phyloP scores from a whole-genome alignment of 2,329 filamentous ascomycete species.

The Neofusicoccum sp. region DNA sequence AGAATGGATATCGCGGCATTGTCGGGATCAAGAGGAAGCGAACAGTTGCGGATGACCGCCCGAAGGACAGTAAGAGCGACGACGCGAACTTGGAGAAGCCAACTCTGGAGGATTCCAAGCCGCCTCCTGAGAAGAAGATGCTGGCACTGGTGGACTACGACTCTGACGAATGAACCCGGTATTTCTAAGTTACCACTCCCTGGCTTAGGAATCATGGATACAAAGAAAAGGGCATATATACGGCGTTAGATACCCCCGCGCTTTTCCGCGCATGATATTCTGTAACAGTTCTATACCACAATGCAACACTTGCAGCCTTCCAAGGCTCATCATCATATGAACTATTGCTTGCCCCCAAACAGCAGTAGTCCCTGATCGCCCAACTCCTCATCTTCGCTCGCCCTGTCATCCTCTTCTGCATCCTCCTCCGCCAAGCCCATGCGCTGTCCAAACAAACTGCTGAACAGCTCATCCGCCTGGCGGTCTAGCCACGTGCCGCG shows the following conservation, averaged over 20 bases:
- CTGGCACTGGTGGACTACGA: background rate
- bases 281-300: background rate
- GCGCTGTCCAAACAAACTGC: conserved; percentile 52
- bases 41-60: background rate
- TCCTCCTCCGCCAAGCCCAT: conserved; percentile 48
- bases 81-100: background rate
- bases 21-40: conserved; percentile 36
- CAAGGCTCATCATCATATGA: background rate
- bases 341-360: conserved; percentile 16
- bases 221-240: background rate
- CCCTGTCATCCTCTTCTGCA: conserved; percentile 38
- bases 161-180: background rate
- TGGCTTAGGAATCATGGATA: background rate
- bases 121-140: background rate
- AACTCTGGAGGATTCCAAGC: background rate
- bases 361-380: conserved; percentile 19
- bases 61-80: background rate
- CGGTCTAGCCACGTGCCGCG: conserved; percentile 76
- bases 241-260: conserved; percentile 8
- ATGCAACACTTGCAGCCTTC: background rate
- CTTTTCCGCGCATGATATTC: background rate
- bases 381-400: conserved; percentile 36
- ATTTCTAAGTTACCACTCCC: too few species aligned
- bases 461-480: conserved; percentile 68
- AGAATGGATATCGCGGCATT: background rate